Conservation (phyloP, 306 rosid species). For the Pyrus communis region DNA sequence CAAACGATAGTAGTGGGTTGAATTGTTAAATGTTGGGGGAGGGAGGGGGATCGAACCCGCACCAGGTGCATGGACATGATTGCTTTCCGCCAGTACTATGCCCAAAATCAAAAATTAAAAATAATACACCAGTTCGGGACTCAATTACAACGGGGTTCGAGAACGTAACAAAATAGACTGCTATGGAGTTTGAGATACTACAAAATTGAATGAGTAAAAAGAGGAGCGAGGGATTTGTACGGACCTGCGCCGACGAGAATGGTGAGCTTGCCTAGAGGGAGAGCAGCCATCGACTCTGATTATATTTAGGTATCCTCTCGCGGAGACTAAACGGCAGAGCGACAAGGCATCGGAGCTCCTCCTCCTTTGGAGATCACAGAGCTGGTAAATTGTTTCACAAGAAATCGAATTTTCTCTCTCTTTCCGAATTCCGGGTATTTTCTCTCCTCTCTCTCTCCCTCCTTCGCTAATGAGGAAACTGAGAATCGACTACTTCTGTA, state of each 20-base stretch:
- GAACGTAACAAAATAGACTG: neutral
- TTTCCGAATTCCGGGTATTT: neutral
- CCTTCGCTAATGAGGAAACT: neutral
- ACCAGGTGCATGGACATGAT: no score
- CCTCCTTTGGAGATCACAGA: slow-evolving; percentile 1
- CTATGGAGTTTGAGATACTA: neutral
- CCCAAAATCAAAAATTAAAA: neutral
- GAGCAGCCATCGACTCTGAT: slow-evolving; percentile 59
- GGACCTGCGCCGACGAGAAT: slow-evolving; percentile 92
- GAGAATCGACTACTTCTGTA: neutral
- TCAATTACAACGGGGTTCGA: neutral
- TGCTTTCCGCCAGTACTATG: neutral
- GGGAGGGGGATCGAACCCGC: no score
- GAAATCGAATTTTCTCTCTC: neutral
- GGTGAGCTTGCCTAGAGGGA: slow-evolving; percentile 68
- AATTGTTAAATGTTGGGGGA: no score
- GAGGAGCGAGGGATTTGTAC: neutral
- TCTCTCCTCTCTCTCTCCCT: neutral
- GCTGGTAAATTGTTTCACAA: slow-evolving; percentile 4
- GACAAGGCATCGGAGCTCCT: slow-evolving; percentile 26
- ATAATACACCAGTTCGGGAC: neutral
- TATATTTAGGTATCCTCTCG: neutral
- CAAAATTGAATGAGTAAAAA: neutral
- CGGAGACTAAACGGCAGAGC: slow-evolving; percentile 10
- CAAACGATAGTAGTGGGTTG: no score